phyloP scores from a whole-genome alignment of 805 yeast genomes.

The Spathaspora passalidarum region DNA sequence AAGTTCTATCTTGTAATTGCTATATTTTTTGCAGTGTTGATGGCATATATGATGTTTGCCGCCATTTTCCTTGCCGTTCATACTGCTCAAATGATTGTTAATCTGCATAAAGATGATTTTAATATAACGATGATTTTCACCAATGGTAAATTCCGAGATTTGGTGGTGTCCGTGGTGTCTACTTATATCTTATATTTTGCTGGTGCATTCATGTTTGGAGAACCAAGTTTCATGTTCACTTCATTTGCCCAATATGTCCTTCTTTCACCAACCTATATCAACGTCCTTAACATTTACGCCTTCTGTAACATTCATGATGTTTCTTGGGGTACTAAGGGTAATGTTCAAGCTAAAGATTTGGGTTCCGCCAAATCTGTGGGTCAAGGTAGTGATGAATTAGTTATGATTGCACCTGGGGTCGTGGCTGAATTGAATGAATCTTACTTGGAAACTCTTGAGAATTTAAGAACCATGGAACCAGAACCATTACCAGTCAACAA shows the following conservation, averaged over 20 bases:
- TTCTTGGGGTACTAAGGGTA: constrained; percentile 97
- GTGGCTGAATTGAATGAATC: constrained; percentile 71
- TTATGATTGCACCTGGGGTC: constrained; percentile 61
- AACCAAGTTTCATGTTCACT: constrained; percentile 91
- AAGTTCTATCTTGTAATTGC: constrained; percentile 73
- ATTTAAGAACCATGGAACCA: constrained; percentile 45
- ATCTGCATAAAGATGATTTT: constrained; percentile 41
- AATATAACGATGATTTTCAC: constrained; percentile 49
- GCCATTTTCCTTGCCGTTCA: constrained; percentile 76
- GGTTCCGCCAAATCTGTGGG: constrained; percentile 74
- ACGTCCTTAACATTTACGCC: constrained; percentile 89
- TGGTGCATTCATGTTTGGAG: constrained; percentile 77
- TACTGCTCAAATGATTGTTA: constrained; percentile 58
- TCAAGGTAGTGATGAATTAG: constrained; percentile 34
- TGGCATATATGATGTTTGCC: constrained; percentile 88
- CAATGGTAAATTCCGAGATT: constrained; percentile 75
- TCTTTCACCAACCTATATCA: constrained; percentile 85
- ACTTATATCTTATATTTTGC: constrained; percentile 79
- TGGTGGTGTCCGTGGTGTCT: constrained; percentile 79
- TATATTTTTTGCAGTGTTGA: constrained; percentile 76
- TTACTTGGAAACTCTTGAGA: constrained; percentile 62
- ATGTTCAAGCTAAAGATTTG: constrained; percentile 60
- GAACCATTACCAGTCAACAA: constrained; percentile 21
- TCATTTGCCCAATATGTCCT: constrained; percentile 80
- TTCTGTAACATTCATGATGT: constrained; percentile 95